Conservation (phyloP, 805 yeast genomes). For the Ogataea pini region DNA sequence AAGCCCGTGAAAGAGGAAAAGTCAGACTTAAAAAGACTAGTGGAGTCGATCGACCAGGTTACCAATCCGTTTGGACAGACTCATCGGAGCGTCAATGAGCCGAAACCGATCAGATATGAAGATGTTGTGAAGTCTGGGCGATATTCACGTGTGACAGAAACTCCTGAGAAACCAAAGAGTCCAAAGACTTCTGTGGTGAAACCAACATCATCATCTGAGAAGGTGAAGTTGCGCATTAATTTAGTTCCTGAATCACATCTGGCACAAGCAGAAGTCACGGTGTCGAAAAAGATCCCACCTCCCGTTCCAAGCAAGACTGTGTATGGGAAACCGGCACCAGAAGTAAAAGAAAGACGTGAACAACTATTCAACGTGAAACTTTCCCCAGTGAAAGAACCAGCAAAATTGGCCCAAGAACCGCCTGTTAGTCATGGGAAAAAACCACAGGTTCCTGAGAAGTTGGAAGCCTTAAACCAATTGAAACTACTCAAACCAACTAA, state of each 20-base stretch:
- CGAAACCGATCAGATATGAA: conserved; percentile 26
- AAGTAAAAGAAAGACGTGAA: conserved; percentile 1
- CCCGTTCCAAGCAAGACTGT: conserved; percentile 1
- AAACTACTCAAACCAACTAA: conserved; percentile 20
- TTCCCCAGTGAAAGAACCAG: conserved; percentile 14
- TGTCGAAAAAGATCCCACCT: conserved; percentile 5
- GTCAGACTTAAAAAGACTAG: conserved; percentile 3
- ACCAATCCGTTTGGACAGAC: conserved; percentile 7
- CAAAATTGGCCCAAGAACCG: neutral
- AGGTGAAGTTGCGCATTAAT: neutral
- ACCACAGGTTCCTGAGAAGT: conserved; percentile 8
- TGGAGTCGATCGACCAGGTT: conserved; percentile 14
- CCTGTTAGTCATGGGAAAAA: neutral
- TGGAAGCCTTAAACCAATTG: conserved; percentile 20
- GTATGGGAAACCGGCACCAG: neutral
- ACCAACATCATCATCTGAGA: neutral
- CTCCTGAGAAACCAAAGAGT: neutral
- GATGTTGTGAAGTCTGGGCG: conserved; percentile 21
- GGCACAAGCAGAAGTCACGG: neutral
- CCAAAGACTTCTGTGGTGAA: neutral
- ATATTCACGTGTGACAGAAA: neutral
- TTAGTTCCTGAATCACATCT: neutral
- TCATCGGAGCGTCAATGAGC: conserved; percentile 16
- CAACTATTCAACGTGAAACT: conserved; percentile 10
- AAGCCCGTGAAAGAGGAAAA: neutral